Conservation (phyloP, 2,329 filamentous ascomycete species). For the Myriosclerotinia scirpicola region DNA sequence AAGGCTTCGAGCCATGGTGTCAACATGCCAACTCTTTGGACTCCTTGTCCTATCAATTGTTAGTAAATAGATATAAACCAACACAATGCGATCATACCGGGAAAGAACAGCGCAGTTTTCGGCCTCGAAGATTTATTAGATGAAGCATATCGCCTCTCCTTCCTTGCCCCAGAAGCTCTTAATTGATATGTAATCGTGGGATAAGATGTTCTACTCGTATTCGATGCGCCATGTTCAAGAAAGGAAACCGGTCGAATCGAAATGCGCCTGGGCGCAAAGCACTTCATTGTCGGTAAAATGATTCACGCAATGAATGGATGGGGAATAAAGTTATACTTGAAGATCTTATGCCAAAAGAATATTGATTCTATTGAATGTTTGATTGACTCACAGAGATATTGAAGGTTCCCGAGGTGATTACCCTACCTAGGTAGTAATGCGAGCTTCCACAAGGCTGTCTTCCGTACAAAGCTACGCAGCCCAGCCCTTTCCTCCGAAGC, state of each 20-base stretch:
- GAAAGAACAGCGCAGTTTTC: constrained; percentile 44
- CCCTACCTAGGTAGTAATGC: neutral
- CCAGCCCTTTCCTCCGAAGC: constrained; percentile 6
- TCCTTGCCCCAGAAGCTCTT: constrained; percentile 6
- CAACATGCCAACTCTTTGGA: constrained; percentile 86
- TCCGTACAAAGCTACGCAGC: constrained; percentile 11
- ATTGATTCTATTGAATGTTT: neutral
- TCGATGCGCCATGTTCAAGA: constrained; percentile 23
- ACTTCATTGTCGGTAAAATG: constrained; percentile 32
- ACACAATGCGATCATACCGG: constrained; percentile 36
- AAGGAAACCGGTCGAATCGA: constrained; percentile 5
- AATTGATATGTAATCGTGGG: constrained; percentile 6
- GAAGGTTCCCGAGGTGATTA: neutral
- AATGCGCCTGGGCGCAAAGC: constrained; percentile 31
- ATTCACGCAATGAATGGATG: neutral
- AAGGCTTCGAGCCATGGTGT: constrained; percentile 85
- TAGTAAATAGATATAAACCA: neutral
- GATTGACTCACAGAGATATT: constrained; percentile 1
- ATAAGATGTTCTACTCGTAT: neutral
- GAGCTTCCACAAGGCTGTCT: constrained; percentile 14
- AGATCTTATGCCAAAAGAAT: neutral
- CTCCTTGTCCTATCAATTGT: constrained; percentile 68
- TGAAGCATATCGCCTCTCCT: constrained; percentile 11
- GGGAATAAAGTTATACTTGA: neutral
- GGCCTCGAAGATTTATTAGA: constrained; percentile 28